A percentile compares a stretch with the other conserved stretches of the same genome.
Conservation (phyloP, 164 flowering plant species). For the Umbellularia californica region DNA sequence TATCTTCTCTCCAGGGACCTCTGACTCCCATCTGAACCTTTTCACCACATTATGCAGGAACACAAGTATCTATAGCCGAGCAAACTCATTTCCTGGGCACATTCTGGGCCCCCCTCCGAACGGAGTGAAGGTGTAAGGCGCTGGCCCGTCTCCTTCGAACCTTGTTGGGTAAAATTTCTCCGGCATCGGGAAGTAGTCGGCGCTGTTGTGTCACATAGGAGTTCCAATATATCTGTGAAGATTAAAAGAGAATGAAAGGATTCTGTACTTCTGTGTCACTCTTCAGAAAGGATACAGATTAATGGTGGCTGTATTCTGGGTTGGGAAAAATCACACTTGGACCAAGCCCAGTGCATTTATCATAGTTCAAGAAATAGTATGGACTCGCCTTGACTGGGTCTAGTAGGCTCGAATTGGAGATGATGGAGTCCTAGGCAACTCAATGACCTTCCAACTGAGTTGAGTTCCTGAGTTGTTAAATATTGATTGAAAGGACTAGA, state of each 20-base stretch:
- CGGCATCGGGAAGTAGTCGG: conserved; percentile 13
- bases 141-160: conserved; percentile 17
- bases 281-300: no score
- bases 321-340: no score
- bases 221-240: conserved; percentile 11
- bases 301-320: no score
- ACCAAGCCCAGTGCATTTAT: no score
- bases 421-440: no score
- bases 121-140: conserved; percentile 16
- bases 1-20: conserved; percentile 2
- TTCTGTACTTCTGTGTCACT: neutral
- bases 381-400: no score
- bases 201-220: conserved; percentile 8
- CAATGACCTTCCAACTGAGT: no score
- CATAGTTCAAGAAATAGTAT: no score
- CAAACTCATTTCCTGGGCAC: conserved; percentile 7
- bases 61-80: conserved; percentile 9
- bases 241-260: neutral
- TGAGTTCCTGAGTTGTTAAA: no score
- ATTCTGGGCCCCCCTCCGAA: conserved; percentile 20
- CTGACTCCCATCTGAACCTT: conserved; percentile 2
- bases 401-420: no score
- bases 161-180: conserved; percentile 21
- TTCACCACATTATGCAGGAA: conserved; percentile 7
- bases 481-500: no score